Evolutionary conservation across 1,284 basidiomycete species (phyloP), one percentile per base, ranked within the genome.

Genomic region (Ceraceosorus guamensis): DNA sequence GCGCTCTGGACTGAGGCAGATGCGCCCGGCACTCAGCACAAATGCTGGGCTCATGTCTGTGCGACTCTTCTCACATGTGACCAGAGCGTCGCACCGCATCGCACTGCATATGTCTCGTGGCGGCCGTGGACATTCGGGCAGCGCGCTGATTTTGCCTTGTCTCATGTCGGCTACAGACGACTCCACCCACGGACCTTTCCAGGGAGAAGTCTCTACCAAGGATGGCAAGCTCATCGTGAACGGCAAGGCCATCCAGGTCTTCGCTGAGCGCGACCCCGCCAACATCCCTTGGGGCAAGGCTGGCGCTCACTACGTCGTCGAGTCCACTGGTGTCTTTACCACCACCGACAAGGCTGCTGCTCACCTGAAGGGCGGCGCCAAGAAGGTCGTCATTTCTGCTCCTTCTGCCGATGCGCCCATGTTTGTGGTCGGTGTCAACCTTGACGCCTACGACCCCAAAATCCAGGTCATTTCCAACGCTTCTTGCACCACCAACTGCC

Each of bases 331-430:
- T 87, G 93, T 98, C 78, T 98, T 98, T 85, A 98, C 93, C 79
- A 96, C 93, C 76, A 85, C 66, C 49, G 82, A 82, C 61, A 92
- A 89, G 83, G 93, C 95, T 60, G 83, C 83, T 55, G 86, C 85
- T 70, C 93, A 99, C 83, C 83, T 99, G 81, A 92, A 95, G 82
- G 93, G 95, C 77, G 95, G 95, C 79, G 93, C 95, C 78, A 97
- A 98, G 87, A 98, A 97, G 84, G 93, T 99, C 78, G 83, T 99
- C 82, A 98, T 99, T 84, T 96, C 93, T 68, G 95, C 93, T 56
- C 93, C 93, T 71, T 98, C 95, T 32, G 85, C 91, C 55, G 95
- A 98, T 79, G 95, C 93, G 31, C 93, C 93, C 73, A 99, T 99
- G 93, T 77, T 77, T 71, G 78, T 79, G 61, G 63, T 59, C 66